Evolutionary conservation across 176 grass and related monocot species (phyloP).

Genomic region (Eleusine indica): DNA sequence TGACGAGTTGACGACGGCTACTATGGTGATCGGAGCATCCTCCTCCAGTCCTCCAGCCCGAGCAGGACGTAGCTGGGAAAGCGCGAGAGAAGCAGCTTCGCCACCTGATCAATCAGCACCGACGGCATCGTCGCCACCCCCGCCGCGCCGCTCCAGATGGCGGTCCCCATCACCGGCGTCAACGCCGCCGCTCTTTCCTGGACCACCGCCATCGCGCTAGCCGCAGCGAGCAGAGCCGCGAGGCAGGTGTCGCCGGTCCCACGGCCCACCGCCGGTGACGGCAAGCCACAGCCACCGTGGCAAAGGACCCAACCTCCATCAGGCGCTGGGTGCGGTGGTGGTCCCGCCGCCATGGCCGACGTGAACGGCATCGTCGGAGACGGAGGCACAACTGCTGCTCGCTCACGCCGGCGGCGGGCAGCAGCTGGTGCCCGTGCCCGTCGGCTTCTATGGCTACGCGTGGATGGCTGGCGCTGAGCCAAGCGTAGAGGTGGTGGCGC

Average conservation of each 20-base stretch:
- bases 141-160: constrained; percentile 11
- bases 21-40: not conserved
- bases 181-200: not conserved
- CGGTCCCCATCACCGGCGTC: constrained; percentile 7
- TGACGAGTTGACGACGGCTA: not conserved
- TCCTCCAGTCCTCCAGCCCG: constrained; percentile 22
- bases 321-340: not conserved
- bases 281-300: too few species aligned
- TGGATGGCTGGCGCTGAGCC: not conserved
- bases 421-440: not conserved
- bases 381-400: too few species aligned
- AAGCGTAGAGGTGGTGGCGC: too few species aligned
- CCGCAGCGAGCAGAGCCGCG: not conserved
- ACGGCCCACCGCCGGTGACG: too few species aligned
- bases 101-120: not conserved
- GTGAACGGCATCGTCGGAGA: too few species aligned
- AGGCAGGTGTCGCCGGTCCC: not conserved
- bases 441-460: not conserved
- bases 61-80: not conserved
- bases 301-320: not conserved
- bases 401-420: not conserved
- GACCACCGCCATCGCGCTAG: not conserved
- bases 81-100: not conserved
- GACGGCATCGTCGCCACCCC: not conserved
- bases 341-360: too few species aligned